Percentiles rank a stretch among this genome's conserved stretches.
Conservation (phyloP, 2,329 filamentous ascomycete genomes). For the Botrytis fragariae region DNA sequence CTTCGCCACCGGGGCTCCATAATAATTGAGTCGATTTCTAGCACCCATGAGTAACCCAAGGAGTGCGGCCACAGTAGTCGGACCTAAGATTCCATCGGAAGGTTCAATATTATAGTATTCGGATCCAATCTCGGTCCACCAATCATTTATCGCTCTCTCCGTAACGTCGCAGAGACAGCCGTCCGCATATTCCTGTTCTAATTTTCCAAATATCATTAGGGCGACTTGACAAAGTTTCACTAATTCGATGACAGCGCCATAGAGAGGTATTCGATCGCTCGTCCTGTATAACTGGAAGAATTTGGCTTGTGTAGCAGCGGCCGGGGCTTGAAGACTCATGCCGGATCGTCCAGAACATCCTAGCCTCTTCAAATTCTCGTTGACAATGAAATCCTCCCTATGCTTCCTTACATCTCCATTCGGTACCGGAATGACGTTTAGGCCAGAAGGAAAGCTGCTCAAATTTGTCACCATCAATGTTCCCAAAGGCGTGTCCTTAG, state of each 20-base stretch:
- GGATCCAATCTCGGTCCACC: constrained; percentile 92
- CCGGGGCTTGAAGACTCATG: constrained; percentile 74
- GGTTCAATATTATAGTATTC: constrained; percentile 93
- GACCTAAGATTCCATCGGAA: constrained; percentile 86
- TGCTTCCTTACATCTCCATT: constrained; percentile 81
- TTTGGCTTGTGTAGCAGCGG: constrained; percentile 80
- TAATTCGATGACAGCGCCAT: constrained; percentile 78
- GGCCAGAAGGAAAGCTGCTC: constrained; percentile 83
- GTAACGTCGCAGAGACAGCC: constrained; percentile 91
- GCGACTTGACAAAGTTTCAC: constrained; percentile 90
- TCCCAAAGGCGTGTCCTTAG: constrained; percentile 77
- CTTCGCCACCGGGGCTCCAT: constrained; percentile 79
- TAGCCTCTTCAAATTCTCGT: constrained; percentile 87
- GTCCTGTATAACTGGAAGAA: constrained; percentile 89
- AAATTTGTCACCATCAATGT: constrained; percentile 93
- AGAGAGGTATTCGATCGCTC: constrained; percentile 76
- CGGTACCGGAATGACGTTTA: constrained; percentile 89
- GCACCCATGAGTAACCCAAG: constrained; percentile 87
- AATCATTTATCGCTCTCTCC: constrained; percentile 84
- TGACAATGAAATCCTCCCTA: constrained; percentile 83
- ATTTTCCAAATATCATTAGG: constrained; percentile 79
- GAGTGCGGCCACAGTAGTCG: constrained; percentile 84
- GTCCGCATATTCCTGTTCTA: constrained; percentile 86
- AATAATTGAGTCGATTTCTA: constrained; percentile 82
- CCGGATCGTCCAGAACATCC: constrained; percentile 89